These are phyloP conservation scores for Fonsecaea pugnacius DNA, from an alignment of 2,329 filamentous ascomycete genomes.

Conservation along the genomic window DNA sequence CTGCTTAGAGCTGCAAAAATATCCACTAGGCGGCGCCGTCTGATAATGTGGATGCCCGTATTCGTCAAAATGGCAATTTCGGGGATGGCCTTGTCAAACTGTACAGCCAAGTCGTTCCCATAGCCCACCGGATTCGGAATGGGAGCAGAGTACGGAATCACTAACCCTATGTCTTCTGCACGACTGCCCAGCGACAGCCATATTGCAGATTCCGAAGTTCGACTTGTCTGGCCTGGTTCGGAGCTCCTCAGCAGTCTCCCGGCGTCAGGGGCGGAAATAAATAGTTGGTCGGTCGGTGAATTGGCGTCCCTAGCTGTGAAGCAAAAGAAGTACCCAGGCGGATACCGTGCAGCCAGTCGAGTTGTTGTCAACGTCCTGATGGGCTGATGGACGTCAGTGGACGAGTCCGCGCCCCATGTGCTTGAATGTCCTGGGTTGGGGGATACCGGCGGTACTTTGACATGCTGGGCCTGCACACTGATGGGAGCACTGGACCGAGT, in stretches of 20 bases:
- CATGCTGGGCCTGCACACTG: conserved; percentile 97
- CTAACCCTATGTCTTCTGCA: conserved; percentile 77
- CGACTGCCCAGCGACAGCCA: conserved; percentile 76
- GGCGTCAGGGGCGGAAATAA: conserved; percentile 84
- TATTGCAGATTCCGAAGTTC: conserved; percentile 77
- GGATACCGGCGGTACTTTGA: conserved; percentile 80
- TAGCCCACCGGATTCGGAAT: conserved; percentile 74
- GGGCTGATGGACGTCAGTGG: conserved; percentile 57
- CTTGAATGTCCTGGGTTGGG: conserved; percentile 37
- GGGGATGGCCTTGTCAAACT: conserved; percentile 80
- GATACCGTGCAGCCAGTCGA: conserved; percentile 60
- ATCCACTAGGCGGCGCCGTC: conserved; percentile 83
- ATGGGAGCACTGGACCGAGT: conserved; percentile 72
- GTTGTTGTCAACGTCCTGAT: conserved; percentile 49
- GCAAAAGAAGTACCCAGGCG: conserved; percentile 89
- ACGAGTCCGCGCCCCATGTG: conserved; percentile 36
- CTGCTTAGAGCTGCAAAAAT: conserved; percentile 84
- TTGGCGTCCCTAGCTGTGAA: conserved; percentile 70
- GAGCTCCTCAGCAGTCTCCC: conserved; percentile 71
- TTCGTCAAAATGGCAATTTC: conserved; percentile 93
- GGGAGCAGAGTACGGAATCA: conserved; percentile 73
- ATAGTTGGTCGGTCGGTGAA: conserved; percentile 69
- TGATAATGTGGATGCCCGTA: conserved; percentile 83
- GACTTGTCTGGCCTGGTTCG: conserved; percentile 58
- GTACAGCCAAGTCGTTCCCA: conserved; percentile 93